Evolutionary conservation across 1,139 yeast species (phyloP).

Genomic region (Lodderomyces orthopsilosis): DNA sequence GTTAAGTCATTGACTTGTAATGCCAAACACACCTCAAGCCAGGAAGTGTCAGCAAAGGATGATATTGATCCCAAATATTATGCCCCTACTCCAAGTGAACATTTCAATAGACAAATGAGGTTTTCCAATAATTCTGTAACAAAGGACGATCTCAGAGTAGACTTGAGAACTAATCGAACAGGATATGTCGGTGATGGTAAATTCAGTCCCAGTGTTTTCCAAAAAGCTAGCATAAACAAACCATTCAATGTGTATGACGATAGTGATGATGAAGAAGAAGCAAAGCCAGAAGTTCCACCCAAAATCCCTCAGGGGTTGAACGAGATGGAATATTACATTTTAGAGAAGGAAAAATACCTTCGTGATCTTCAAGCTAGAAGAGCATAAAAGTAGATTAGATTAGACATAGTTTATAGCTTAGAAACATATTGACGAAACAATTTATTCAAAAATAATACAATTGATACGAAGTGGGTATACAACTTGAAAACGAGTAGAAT

Average conservation of each 20-base stretch:
- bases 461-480: neutral
- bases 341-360: slow-evolving; percentile 42
- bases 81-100: slow-evolving; percentile 49
- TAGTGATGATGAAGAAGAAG: slow-evolving; percentile 19
- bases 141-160: slow-evolving; percentile 22
- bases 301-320: slow-evolving; percentile 52
- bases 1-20: slow-evolving; percentile 28
- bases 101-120: slow-evolving; percentile 23
- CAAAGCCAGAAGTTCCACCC: slow-evolving; percentile 50
- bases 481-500: neutral
- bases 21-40: slow-evolving; percentile 12
- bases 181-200: slow-evolving; percentile 42
- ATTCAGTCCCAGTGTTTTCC: slow-evolving; percentile 44
- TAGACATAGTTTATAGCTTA: neutral
- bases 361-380: slow-evolving; percentile 44
- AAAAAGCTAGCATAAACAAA: slow-evolving; percentile 16
- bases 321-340: slow-evolving; percentile 45
- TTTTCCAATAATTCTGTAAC: slow-evolving; percentile 22
- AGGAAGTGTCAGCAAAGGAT: slow-evolving; percentile 27
- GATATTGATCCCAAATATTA: slow-evolving; percentile 45
- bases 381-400: slow-evolving; percentile 12
- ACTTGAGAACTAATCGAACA: slow-evolving; percentile 25
- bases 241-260: slow-evolving; percentile 15
- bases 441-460: slow-evolving; percentile 1
- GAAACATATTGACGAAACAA: neutral